Evolutionary conservation across 1,284 basidiomycete species (phyloP), one percentile per base, ranked within the genome.

Genomic region (Fereydounia khargensis): DNA sequence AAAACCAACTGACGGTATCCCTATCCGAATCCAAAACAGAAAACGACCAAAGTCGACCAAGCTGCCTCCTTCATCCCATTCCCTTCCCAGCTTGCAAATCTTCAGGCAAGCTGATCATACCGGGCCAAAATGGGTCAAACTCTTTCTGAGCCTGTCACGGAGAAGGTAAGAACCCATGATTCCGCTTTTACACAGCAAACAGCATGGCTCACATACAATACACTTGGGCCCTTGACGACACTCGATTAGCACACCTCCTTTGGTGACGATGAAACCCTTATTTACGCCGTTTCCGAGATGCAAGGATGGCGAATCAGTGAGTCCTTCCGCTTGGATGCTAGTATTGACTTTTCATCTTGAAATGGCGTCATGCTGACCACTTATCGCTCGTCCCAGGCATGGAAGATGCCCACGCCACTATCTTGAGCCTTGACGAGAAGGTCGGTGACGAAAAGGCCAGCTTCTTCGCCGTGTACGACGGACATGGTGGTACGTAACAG

Each of bases 231-330:
- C 9, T 7, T 36, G 35, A 22, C 22, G 35, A 16, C 18, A 4
- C 16, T 35, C 17, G 33, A n/a, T 17, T 39, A 96, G 83, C 83
- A 83, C 76, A 87, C 89, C 23, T 84, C 87, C 60, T 78, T 81
- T 25, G 91, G 90, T 47, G 82, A 82, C 68, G 86, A 94, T 82
- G 84, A 82, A 59, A 84, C 85, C 54, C 87, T 86, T 77, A 78
- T 84, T 54, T 97, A 86, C 77, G 88, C 84, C 9, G 82, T 96
- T 38, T 87, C 88, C 33, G 92, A 97, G 80, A 98, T 98, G 95
- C 95, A 99, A 79, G 95, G 95, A 66, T 99, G 95, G 95, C 83
- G 95, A 78, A 88, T 97, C 79, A 86, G 94, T 96, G 70, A 78
- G 91, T 56, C 10, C 2, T 16, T 21, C 18, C 6, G 9, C n/a